Evolutionary conservation across 2,329 filamentous ascomycete genomes (phyloP).

Genomic region (Diplodia sapinea): DNA sequence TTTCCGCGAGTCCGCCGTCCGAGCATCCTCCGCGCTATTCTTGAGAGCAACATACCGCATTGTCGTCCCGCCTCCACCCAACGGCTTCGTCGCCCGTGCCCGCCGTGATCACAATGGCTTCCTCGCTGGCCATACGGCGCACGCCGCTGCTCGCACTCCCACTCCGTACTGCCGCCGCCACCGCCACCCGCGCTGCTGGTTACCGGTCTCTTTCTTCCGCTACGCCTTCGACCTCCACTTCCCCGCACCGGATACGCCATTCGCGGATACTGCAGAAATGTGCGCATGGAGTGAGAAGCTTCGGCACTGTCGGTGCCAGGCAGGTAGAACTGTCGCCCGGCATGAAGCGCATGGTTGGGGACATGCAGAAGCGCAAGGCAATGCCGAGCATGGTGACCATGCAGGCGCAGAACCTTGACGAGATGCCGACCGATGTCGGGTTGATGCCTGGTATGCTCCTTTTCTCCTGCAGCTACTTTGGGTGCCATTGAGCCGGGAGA

Average conservation of each 20-base stretch:
- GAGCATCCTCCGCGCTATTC: conserved; percentile 17
- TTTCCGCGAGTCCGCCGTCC: conserved; percentile 1
- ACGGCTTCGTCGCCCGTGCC: neutral
- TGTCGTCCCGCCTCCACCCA: neutral
- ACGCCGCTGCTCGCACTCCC: neutral
- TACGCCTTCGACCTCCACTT: neutral
- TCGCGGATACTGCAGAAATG: conserved; percentile 6
- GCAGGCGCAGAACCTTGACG: conserved; percentile 11
- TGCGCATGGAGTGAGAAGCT: neutral
- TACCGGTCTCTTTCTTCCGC: conserved; percentile 14
- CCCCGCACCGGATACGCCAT: neutral
- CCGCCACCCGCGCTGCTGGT: neutral
- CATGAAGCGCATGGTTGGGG: conserved; percentile 12
- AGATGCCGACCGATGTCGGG: conserved; percentile 34
- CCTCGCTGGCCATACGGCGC: conserved; percentile 16
- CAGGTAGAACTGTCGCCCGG: neutral
- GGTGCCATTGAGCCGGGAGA: too few species aligned
- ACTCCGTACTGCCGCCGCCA: neutral
- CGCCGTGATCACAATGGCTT: conserved; percentile 12
- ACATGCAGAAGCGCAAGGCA: conserved; percentile 21
- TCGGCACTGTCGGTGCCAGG: conserved; percentile 1
- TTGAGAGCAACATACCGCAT: neutral
- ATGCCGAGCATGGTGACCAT: conserved; percentile 4
- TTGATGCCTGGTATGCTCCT: conserved; percentile 35
- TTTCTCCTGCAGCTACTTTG: neutral